Evolutionary conservation across 2,329 filamentous ascomycete species (phyloP), one percentile per base, ranked within the genome.

Genomic region (Monosporascus sp.): DNA sequence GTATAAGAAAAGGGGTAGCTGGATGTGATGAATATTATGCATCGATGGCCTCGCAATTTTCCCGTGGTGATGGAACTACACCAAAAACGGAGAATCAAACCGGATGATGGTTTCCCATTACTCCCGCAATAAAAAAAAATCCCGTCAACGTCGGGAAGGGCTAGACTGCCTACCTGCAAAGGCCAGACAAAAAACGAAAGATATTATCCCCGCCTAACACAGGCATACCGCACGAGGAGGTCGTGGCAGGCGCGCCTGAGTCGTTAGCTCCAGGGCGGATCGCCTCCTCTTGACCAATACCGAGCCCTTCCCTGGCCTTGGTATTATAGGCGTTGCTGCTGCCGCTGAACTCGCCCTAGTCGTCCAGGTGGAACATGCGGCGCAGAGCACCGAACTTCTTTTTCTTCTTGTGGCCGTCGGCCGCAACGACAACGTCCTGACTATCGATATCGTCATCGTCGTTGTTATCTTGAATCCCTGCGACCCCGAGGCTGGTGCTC

Each of bases 311-410:
- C 40, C 40, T 43, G 9, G 17, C n/a, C 7, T 20, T 48, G n/a
- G 46, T 20, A 35, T 37, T 37, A 20, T 14, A 35, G 11, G 31
- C 31, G 11, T 35, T 45, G 50, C 52, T 60, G 37, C 48, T 47
- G 27, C 52, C 55, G 43, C 20, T 53, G 41, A 55, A 58, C 45
- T 52, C 35, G 40, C 47, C 52, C 72, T 68, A 84, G 62, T 81
- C 78, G 64, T 81, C 70, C 49, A 84, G 67, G 48, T 77, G 74
- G 68, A 85, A 84, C 55, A 79, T 79, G 59, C 73, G 77, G 65
- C 81, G 78, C 62, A 85, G 67, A 53, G 72, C 69, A 37, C 73
- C 73, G 63, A 85, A 85, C 65, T 79, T 83, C 73, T 84, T 84
- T 63, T 72, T 71, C 71, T 61, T 63, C 47, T 48, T 66, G 8